A percentile compares a stretch with the other conserved stretches of the same genome.
These are phyloP conservation scores for Xylaria scruposa DNA, from an alignment of 495 filamentous ascomycete genomes.

Conservation along the genomic window DNA sequence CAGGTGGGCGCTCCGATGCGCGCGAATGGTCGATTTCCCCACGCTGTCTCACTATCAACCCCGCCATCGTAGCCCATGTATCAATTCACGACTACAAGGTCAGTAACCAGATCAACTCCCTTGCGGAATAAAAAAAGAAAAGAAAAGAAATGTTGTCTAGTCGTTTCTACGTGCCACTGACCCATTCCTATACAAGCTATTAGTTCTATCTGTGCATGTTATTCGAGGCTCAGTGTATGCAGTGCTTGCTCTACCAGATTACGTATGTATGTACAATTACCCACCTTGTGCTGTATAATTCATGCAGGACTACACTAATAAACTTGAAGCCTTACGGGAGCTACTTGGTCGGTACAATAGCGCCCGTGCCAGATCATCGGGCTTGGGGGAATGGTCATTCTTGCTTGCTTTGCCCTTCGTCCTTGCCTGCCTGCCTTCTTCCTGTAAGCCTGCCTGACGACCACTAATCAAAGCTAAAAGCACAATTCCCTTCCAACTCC, in stretches of 20 bases:
- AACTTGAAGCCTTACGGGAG: constrained; percentile 1
- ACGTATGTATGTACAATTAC: not conserved
- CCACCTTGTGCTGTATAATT: not conserved
- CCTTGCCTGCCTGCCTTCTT: not conserved
- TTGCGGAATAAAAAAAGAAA: not conserved
- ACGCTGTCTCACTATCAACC: constrained; percentile 14
- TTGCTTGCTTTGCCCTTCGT: too few relatives aligned
- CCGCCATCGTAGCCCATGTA: not conserved
- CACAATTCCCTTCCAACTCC: not conserved
- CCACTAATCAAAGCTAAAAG: not conserved
- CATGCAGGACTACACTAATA: not conserved
- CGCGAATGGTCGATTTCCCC: not conserved
- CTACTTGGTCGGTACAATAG: not conserved
- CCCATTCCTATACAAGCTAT: too few relatives aligned
- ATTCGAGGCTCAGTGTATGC: not conserved
- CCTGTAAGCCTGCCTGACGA: not conserved
- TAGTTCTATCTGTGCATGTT: not conserved
- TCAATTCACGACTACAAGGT: not conserved
- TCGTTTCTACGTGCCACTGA: not conserved
- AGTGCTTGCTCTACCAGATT: not conserved
- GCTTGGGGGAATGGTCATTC: not conserved
- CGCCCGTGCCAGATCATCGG: not conserved
- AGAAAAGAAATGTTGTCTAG: not conserved
- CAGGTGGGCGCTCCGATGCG: not conserved
- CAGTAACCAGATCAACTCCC: not conserved